phyloP scores from a whole-genome alignment of 495 filamentous ascomycete genomes.

The Penicillium mononematosum region DNA sequence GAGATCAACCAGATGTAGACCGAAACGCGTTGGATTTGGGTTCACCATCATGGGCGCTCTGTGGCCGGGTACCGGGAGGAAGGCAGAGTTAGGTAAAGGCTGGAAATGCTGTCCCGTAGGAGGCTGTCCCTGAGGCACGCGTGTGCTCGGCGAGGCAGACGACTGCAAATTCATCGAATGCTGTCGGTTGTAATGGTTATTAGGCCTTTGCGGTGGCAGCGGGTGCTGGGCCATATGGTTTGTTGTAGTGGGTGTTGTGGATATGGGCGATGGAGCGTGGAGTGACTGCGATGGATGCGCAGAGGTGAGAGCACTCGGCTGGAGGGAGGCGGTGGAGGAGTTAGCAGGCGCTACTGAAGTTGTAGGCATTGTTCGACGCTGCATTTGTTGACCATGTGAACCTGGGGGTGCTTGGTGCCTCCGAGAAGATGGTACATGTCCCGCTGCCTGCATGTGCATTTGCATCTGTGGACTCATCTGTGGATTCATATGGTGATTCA shows the following conservation, averaged over 20 bases:
- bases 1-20: constrained; percentile 58
- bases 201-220: not conserved
- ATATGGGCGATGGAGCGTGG: not conserved
- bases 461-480: not conserved
- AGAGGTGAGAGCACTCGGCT: constrained; percentile 1
- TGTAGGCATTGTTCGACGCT: not conserved
- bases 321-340: not conserved
- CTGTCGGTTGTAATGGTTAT: not conserved
- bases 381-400: constrained; percentile 1
- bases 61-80: constrained; percentile 35
- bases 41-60: constrained; percentile 39
- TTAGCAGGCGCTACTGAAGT: not conserved
- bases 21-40: constrained; percentile 43
- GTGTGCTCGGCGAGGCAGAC: not conserved
- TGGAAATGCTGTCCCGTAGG: not conserved
- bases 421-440: not conserved
- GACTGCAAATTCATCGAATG: not conserved
- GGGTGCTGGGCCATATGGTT: not conserved
- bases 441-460: not conserved
- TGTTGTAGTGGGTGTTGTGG: not conserved
- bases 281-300: not conserved
- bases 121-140: not conserved
- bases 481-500: not conserved
- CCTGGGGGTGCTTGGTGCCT: not conserved
- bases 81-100: not conserved